Percentiles rank a stretch among this genome's conserved stretches.
These are phyloP conservation scores for Candida vartiovaarae DNA, from an alignment of 805 yeast genomes.

Conservation along the genomic window DNA sequence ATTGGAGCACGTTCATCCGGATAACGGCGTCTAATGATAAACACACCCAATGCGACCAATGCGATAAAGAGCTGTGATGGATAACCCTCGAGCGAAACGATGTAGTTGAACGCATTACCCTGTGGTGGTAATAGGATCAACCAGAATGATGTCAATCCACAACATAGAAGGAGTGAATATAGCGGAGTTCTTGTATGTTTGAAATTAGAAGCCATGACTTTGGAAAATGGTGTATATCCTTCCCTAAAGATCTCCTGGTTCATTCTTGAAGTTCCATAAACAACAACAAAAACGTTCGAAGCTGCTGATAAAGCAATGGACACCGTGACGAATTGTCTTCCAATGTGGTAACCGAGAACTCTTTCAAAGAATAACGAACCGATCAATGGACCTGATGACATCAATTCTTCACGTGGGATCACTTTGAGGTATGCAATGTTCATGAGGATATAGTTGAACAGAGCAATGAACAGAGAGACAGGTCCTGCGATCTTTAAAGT, in stretches of 20 bases:
- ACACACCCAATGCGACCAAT: constrained; percentile 49
- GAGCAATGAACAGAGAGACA: constrained; percentile 38
- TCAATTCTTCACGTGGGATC: constrained; percentile 46
- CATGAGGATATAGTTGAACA: constrained; percentile 42
- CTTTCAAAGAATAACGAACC: constrained; percentile 54
- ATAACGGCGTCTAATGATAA: constrained; percentile 43
- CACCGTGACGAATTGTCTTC: constrained; percentile 46
- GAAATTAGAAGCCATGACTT: constrained; percentile 45
- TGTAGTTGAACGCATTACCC: constrained; percentile 33
- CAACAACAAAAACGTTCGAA: constrained; percentile 55
- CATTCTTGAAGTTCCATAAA: constrained; percentile 53
- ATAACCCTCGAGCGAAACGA: constrained; percentile 40
- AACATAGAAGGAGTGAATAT: constrained; percentile 35
- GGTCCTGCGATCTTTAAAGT: constrained; percentile 61
- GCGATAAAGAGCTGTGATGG: constrained; percentile 42
- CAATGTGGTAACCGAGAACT: constrained; percentile 45
- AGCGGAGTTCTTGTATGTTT: constrained; percentile 48
- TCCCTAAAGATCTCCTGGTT: constrained; percentile 61
- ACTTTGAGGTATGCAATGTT: constrained; percentile 52
- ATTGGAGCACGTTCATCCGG: constrained; percentile 45
- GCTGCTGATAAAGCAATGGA: constrained; percentile 56
- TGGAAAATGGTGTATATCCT: constrained; percentile 51
- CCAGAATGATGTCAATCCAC: constrained; percentile 28
- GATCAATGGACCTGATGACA: constrained; percentile 47
- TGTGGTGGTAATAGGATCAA: constrained; percentile 27